A percentile compares a stretch with the other conserved stretches of the same genome.
Evolutionary conservation across 306 rosid species (phyloP).

Genomic region (Prunus dulcis): DNA sequence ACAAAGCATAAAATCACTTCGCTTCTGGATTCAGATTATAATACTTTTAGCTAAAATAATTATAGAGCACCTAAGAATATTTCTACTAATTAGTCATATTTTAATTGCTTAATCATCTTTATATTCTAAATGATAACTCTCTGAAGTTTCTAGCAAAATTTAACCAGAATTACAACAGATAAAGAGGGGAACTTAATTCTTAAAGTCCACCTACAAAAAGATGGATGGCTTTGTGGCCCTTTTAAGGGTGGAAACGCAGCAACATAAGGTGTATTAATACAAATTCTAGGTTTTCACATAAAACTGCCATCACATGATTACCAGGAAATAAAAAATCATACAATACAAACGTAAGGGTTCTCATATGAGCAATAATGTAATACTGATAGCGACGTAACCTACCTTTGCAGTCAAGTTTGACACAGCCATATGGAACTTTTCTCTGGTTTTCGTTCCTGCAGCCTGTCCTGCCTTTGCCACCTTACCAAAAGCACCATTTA

Average conservation of each 20-base stretch:
- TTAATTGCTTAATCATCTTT: neutral
- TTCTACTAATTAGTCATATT: neutral
- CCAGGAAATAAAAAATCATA: neutral
- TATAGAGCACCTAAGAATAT: neutral
- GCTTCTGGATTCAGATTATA: neutral
- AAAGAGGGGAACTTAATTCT: neutral
- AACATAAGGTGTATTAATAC: neutral
- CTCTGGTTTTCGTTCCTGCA: constrained; percentile 89
- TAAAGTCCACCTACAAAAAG: neutral
- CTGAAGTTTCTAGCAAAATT: neutral
- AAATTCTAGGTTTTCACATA: neutral
- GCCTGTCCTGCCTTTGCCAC: constrained; percentile 84
- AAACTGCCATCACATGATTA: neutral
- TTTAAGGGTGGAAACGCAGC: neutral
- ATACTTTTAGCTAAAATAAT: neutral
- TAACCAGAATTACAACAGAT: neutral
- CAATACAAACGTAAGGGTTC: neutral
- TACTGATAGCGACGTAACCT: constrained; percentile 21
- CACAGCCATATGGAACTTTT: constrained; percentile 71
- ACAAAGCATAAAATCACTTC: neutral
- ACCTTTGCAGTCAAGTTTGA: constrained; percentile 84
- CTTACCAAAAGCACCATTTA: constrained; percentile 85
- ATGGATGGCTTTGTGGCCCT: neutral
- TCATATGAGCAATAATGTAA: neutral
- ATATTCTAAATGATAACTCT: neutral